These are phyloP conservation scores for Suillus discolor DNA, from an alignment of 768 basidiomycete genomes.

Conservation along the genomic window DNA sequence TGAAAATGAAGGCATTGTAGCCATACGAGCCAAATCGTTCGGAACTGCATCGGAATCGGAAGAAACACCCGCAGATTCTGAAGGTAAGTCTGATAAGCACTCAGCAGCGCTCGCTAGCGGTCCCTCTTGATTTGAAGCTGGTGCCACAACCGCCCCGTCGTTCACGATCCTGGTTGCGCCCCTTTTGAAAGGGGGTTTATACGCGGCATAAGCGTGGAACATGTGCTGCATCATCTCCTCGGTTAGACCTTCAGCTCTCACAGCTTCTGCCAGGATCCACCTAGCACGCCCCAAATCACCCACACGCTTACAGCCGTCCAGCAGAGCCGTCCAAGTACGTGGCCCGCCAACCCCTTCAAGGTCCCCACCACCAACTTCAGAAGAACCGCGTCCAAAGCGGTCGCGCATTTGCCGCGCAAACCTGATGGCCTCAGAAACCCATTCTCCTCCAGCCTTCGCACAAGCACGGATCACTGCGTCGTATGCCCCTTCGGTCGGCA, in stretches of 20 bases:
- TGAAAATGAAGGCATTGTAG: conserved; percentile 30
- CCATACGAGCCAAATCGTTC: conserved; percentile 7
- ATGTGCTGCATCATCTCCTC: conserved; percentile 79
- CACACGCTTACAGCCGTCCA: conserved; percentile 86
- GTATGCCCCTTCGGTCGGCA: conserved; percentile 71
- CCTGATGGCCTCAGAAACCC: conserved; percentile 82
- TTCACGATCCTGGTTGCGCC: conserved; percentile 47
- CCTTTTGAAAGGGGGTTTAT: conserved; percentile 69
- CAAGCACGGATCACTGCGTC: conserved; percentile 84
- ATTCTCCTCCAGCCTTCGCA: conserved; percentile 64
- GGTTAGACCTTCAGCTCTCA: conserved; percentile 40
- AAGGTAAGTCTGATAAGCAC: conserved; percentile 9
- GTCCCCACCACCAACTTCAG: conserved; percentile 44
- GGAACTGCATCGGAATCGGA: neutral
- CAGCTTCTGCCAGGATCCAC: conserved; percentile 90
- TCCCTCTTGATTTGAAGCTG: neutral
- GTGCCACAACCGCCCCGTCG: conserved; percentile 8
- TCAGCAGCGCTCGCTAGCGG: conserved; percentile 9
- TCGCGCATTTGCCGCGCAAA: conserved; percentile 89
- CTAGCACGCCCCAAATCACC: conserved; percentile 83
- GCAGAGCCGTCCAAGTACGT: conserved; percentile 76
- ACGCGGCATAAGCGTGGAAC: conserved; percentile 87
- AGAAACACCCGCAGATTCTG: conserved; percentile 3
- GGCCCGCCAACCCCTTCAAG: conserved; percentile 39
- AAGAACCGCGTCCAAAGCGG: conserved; percentile 52